Conservation (phyloP, 371 early-diverging fungal species). For the Globomyces sp. region DNA sequence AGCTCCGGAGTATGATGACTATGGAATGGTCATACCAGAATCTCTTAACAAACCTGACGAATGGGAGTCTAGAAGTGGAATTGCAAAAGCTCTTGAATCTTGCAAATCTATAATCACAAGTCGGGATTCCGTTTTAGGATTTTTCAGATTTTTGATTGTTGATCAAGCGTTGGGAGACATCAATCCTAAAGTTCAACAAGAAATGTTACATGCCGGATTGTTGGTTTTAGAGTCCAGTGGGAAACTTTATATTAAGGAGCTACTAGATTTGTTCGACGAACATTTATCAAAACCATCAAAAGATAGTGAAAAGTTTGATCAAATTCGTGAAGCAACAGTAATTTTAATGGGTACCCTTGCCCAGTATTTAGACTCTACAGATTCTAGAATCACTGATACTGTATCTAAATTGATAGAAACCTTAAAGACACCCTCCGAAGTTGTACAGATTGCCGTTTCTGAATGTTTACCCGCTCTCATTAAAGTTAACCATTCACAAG, state of each 20-base stretch:
- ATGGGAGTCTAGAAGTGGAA: constrained; percentile 76
- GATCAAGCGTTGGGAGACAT: constrained; percentile 87
- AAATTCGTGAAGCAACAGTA: constrained; percentile 78
- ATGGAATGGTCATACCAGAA: constrained; percentile 84
- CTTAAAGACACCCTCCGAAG: constrained; percentile 90
- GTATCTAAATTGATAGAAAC: constrained; percentile 86
- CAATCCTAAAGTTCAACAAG: constrained; percentile 70
- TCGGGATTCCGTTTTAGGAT: constrained; percentile 47
- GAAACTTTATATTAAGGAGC: constrained; percentile 58
- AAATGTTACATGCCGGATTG: constrained; percentile 87
- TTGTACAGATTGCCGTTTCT: constrained; percentile 91
- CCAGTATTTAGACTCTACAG: constrained; percentile 71
- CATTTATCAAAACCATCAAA: constrained; percentile 66
- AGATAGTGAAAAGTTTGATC: constrained; percentile 44
- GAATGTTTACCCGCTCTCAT: constrained; percentile 93
- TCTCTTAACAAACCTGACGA: constrained; percentile 80
- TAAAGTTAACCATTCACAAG: constrained; percentile 50
- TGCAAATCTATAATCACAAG: constrained; percentile 65
- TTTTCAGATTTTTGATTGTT: constrained; percentile 78
- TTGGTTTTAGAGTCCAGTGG: constrained; percentile 68
- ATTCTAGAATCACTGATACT: constrained; percentile 73
- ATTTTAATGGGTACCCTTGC: constrained; percentile 91
- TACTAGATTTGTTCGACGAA: constrained; percentile 75
- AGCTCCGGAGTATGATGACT: constrained; percentile 87
- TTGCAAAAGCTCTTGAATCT: constrained; percentile 71